Evolutionary conservation across 306 rosid species (phyloP), one percentile per base, ranked within the genome.

Genomic region (Gillenia trifoliata): DNA sequence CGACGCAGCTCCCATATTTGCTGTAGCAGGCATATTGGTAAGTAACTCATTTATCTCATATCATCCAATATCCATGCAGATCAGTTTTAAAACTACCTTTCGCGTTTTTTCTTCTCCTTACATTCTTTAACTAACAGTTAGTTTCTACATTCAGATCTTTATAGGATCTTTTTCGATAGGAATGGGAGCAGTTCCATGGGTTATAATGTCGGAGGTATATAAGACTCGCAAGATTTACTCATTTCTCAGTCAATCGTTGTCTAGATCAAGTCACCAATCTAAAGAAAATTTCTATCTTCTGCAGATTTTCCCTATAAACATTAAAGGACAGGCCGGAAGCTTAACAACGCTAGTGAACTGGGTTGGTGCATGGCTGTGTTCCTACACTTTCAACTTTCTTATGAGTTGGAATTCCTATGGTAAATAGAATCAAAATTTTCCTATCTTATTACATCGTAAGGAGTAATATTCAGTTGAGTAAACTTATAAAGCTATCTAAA

Each of bases 181-280:
- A 80, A 93, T 91, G 97, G 98, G 96, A 81, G 90, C 97, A 56
- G 86, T 94, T 86, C 98, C 98, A 59, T 89, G 97, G 98, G 88
- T 94, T 74, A 82, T 94, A 36, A 94, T 94, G 98, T 91, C 97
- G 0, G 97, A 94, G 96, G 97, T 90, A 86, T 61, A 71, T 73
- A 78, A 77, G 23, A 63, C 71, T 26, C n/a, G 19, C 34, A 31
- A 65, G 26, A 43, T n/a, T 77, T 52, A 19, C 16, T 65, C 65
- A 25, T 50, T 41, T 64, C 28, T 23, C 22, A 13, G 3, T 49
- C 23, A 12, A 10, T 8, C 11, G 25, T 34, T 64, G 68, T 19
- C 56, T 20, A 23, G 45, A 20, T 64, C 38, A n/a, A 50, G 31
- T 57, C 52, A 64, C 6, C 59, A 55, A 64, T 11, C 61, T 33